A percentile compares a stretch with the other conserved stretches of the same genome.
These are phyloP conservation scores for Priceomyces haplophilus DNA, from an alignment of 805 yeast genomes.

Conservation along the genomic window DNA sequence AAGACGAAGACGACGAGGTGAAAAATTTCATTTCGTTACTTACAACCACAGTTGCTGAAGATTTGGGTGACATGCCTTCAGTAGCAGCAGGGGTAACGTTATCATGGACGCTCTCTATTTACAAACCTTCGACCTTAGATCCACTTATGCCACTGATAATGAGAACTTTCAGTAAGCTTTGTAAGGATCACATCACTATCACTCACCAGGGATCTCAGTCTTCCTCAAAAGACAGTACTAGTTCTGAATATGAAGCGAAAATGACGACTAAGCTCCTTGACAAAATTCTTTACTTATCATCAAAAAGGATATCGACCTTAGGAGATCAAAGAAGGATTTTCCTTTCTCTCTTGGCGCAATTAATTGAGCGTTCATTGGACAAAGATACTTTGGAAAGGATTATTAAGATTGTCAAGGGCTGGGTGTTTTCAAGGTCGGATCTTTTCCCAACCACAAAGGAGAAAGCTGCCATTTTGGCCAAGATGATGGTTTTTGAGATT, in stretches of 20 bases:
- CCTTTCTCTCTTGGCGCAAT: conserved; percentile 78
- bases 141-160: conserved; percentile 71
- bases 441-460: conserved; percentile 93
- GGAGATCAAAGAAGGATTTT: conserved; percentile 94
- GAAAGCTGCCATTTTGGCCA: conserved; percentile 87
- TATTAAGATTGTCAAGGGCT: conserved; percentile 71
- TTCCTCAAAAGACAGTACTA: conserved; percentile 27
- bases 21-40: conserved; percentile 60
- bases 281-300: conserved; percentile 70
- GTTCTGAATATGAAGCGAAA: conserved; percentile 67
- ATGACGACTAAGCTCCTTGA: conserved; percentile 76
- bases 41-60: conserved; percentile 72
- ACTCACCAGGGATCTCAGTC: conserved; percentile 48
- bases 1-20: conserved; percentile 59
- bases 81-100: conserved; percentile 84
- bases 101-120: conserved; percentile 77
- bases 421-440: conserved; percentile 85
- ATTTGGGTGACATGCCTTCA: conserved; percentile 68
- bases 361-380: conserved; percentile 85
- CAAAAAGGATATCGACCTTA: conserved; percentile 76
- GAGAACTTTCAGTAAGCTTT: conserved; percentile 84
- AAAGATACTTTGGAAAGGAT: conserved; percentile 70
- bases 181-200: conserved; percentile 77
- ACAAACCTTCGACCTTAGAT: conserved; percentile 71
- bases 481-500: conserved; percentile 89